Evolutionary conservation across 2,329 filamentous ascomycete species (phyloP).

Genomic region (Sporothrix schenckii): DNA sequence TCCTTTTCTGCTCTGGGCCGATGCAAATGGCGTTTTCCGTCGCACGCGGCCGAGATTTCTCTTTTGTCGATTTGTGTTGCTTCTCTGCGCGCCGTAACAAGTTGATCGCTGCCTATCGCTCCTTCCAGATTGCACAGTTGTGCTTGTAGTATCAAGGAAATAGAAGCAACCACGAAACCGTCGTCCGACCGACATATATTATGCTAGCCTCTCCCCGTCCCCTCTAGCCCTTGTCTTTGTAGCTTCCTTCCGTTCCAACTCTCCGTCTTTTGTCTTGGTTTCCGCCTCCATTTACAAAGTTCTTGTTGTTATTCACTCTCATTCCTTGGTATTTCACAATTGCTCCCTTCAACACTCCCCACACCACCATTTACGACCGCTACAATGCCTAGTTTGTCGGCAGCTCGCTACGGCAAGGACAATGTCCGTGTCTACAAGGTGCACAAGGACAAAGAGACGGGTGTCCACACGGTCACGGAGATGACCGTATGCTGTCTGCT

Average conservation of each 20-base stretch:
- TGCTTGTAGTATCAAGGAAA: not conserved
- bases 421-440: slow-evolving; percentile 98
- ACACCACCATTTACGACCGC: not conserved
- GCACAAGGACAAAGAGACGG: slow-evolving; percentile 73
- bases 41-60: slow-evolving; percentile 2
- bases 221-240: slow-evolving; percentile 1
- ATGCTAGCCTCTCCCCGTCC: slow-evolving; percentile 13
- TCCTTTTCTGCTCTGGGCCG: slow-evolving; percentile 25
- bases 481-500: slow-evolving; percentile 93
- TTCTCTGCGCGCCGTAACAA: slow-evolving; percentile 14
- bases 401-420: slow-evolving; percentile 88
- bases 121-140: slow-evolving; percentile 13
- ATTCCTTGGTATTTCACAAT: too few relatives aligned
- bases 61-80: slow-evolving; percentile 15
- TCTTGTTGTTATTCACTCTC: too few relatives aligned
- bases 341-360: not conserved
- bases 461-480: slow-evolving; percentile 83
- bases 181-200: slow-evolving; percentile 5
- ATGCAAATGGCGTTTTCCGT: slow-evolving; percentile 36
- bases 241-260: not conserved
- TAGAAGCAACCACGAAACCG: not conserved
- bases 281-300: not conserved
- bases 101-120: slow-evolving; percentile 20
- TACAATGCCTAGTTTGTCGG: slow-evolving; percentile 59
- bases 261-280: slow-evolving; percentile 3